Evolutionary conservation across 2,329 filamentous ascomycete species (phyloP), one percentile per base, ranked within the genome.

Genomic region (Beauveria brongniartii): DNA sequence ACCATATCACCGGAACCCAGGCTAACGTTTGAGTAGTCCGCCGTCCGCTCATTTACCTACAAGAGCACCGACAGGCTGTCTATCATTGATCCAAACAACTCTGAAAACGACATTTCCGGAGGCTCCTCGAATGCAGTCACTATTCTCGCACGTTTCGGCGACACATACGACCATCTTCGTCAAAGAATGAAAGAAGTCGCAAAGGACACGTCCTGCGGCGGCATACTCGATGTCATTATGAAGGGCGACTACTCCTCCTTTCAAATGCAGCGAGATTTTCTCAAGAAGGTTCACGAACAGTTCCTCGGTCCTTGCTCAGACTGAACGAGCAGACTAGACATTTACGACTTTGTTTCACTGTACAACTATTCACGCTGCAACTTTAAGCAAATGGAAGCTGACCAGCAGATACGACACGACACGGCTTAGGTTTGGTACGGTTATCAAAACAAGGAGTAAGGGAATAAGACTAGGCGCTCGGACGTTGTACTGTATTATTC

Each of bases 21-120:
- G 51, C 64, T 64, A n/a, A 63, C 61, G 26, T 26, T 37, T 3
- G 37, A 43, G 56, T 48, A 84, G 81, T 73, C 69, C 43, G 69
- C 77, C 28, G 78, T 81, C 18, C 71, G 64, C 34, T 70, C 69
- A 1, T 71, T 86, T 56, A 72, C 78, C 4, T 84, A 87, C 68
- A 83, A 82, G 67, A 86, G 87, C 68, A 74, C 72, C 16, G 80
- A 88, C 55, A 85, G 91, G 1, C 79, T 99, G 1, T 90, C 88
- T 9, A 96, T 99, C 67, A 88, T 96, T 62, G 94, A 99, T 69
- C 94, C 94, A 0, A 96, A 97, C 72, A 89, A 90, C 62, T 72
- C 83, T 0, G 77, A 81, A 28, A 97, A 97, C 71, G 94, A 99
- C 69, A 94, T 99, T 28, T 88, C 94, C 0, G 92, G 92, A 10